Conservation (phyloP, 768 basidiomycete species). For the Rubroboletus satanas region DNA sequence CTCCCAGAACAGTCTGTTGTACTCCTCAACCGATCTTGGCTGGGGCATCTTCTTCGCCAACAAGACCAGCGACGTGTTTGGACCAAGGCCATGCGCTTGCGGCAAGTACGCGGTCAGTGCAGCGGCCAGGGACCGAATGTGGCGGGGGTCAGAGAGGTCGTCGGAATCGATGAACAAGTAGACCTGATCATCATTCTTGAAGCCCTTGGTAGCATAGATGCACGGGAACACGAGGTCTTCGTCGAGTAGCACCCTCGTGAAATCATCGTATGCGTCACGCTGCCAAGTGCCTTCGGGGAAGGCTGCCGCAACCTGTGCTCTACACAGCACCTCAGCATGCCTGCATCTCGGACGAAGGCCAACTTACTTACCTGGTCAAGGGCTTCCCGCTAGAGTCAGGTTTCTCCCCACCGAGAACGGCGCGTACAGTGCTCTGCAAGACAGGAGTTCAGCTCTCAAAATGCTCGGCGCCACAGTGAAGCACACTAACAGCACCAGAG, state of each 20-base stretch:
- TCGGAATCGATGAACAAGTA: slow-evolving; percentile 24
- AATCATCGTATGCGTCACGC: slow-evolving; percentile 16
- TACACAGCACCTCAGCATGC: not conserved
- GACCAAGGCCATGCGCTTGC: slow-evolving; percentile 15
- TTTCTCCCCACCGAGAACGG: not conserved
- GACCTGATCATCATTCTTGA: slow-evolving; percentile 19
- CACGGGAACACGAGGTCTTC: slow-evolving; percentile 21
- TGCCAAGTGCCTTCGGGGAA: slow-evolving; percentile 19
- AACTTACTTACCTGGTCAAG: slow-evolving; percentile 12
- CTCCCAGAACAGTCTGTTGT: slow-evolving; percentile 18
- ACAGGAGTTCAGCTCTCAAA: not conserved
- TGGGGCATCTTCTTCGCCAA: slow-evolving; percentile 13
- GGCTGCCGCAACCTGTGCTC: slow-evolving; percentile 12
- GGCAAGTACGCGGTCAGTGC: slow-evolving; percentile 14
- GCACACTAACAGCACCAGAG: slow-evolving; percentile 7
- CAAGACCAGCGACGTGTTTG: slow-evolving; percentile 20
- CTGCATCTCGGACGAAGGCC: too few species aligned
- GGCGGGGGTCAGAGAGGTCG: slow-evolving; percentile 20
- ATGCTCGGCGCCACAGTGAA: not conserved
- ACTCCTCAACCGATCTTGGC: slow-evolving; percentile 15
- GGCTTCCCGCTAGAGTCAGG: slow-evolving; percentile 7
- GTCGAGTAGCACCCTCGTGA: slow-evolving; percentile 19
- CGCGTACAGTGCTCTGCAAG: slow-evolving; percentile 2
- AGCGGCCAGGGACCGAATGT: slow-evolving; percentile 17
- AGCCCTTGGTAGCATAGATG: slow-evolving; percentile 22